phyloP scores from a whole-genome alignment of 2,329 filamentous ascomycete species.

The Sporothrix humicola region DNA sequence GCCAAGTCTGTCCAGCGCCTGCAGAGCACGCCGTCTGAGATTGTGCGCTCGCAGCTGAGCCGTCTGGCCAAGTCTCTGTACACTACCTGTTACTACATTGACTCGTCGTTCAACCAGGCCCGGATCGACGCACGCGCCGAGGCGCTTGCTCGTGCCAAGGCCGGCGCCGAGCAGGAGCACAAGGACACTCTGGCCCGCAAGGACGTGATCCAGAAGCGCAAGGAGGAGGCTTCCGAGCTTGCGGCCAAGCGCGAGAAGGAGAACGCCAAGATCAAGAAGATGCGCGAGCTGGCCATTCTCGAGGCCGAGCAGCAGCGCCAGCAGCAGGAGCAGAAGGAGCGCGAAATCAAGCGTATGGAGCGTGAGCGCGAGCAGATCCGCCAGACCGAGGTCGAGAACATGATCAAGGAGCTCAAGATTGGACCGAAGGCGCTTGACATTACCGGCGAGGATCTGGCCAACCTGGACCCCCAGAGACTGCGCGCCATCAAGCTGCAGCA shows the following conservation, averaged over 20 bases:
- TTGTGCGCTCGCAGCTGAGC: slow-evolving; percentile 91
- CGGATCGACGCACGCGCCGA: slow-evolving; percentile 79
- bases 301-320: slow-evolving; percentile 89
- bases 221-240: slow-evolving; percentile 89
- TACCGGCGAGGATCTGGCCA: slow-evolving; percentile 80
- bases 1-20: slow-evolving; percentile 86
- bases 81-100: slow-evolving; percentile 94
- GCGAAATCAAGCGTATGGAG: slow-evolving; percentile 83
- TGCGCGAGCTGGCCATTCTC: slow-evolving; percentile 84
- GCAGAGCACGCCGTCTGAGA: slow-evolving; percentile 97
- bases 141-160: slow-evolving; percentile 80
- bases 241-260: slow-evolving; percentile 90
- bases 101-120: slow-evolving; percentile 83
- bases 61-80: slow-evolving; percentile 90
- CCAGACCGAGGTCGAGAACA: slow-evolving; percentile 91
- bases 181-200: slow-evolving; percentile 82
- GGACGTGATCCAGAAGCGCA: slow-evolving; percentile 93
- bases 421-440: slow-evolving; percentile 77
- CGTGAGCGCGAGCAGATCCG: slow-evolving; percentile 88
- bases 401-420: slow-evolving; percentile 88
- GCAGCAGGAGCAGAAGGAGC: slow-evolving; percentile 89
- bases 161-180: slow-evolving; percentile 91
- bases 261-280: slow-evolving; percentile 84
- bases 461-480: slow-evolving; percentile 86
- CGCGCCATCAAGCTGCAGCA: slow-evolving; percentile 94